A percentile compares a stretch with the other conserved stretches of the same genome.
Evolutionary conservation across 108 stramenopile species (phyloP).

Genomic region (Nitzschia palea): DNA sequence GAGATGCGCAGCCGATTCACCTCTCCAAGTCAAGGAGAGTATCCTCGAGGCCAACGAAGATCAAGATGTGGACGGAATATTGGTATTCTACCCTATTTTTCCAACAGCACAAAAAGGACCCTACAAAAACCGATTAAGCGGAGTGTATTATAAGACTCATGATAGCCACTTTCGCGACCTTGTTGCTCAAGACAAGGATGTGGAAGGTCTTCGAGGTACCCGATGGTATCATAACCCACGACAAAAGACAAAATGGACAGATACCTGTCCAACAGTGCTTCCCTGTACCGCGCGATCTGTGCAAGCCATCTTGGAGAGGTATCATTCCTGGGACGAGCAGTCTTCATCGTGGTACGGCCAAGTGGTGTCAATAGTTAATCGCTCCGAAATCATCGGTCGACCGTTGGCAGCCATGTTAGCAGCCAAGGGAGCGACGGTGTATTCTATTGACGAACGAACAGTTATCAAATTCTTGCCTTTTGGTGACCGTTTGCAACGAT

Average conservation of each 20-base stretch:
- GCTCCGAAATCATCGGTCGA: slow-evolving; percentile 91
- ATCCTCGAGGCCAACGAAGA: slow-evolving; percentile 58
- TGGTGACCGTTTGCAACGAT: slow-evolving; percentile 43
- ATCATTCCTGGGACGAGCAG: slow-evolving; percentile 13
- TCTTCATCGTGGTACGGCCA: slow-evolving; percentile 48
- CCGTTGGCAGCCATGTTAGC: slow-evolving; percentile 93
- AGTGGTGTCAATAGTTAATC: slow-evolving; percentile 87
- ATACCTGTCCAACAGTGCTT: slow-evolving; percentile 38
- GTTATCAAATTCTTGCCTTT: slow-evolving; percentile 59
- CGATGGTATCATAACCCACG: slow-evolving; percentile 17
- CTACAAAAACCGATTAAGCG: slow-evolving; percentile 53
- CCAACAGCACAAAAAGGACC: slow-evolving; percentile 50
- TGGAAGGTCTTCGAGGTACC: slow-evolving; percentile 82
- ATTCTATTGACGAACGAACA: slow-evolving; percentile 87
- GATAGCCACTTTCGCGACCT: slow-evolving; percentile 92
- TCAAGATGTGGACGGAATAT: slow-evolving; percentile 84
- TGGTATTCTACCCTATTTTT: slow-evolving; percentile 95
- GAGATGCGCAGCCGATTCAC: slow-evolving; percentile 35
- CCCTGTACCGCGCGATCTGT: slow-evolving; percentile 93
- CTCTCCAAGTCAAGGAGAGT: slow-evolving; percentile 45
- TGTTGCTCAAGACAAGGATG: slow-evolving; percentile 80
- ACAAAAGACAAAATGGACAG: neutral
- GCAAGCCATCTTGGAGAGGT: slow-evolving; percentile 78
- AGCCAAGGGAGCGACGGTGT: slow-evolving; percentile 86
- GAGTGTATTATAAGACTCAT: slow-evolving; percentile 77